A percentile compares a stretch with the other conserved stretches of the same genome.
phyloP scores from a whole-genome alignment of 1,139 yeast species.

The Lodderomyces oxycetoniae region DNA sequence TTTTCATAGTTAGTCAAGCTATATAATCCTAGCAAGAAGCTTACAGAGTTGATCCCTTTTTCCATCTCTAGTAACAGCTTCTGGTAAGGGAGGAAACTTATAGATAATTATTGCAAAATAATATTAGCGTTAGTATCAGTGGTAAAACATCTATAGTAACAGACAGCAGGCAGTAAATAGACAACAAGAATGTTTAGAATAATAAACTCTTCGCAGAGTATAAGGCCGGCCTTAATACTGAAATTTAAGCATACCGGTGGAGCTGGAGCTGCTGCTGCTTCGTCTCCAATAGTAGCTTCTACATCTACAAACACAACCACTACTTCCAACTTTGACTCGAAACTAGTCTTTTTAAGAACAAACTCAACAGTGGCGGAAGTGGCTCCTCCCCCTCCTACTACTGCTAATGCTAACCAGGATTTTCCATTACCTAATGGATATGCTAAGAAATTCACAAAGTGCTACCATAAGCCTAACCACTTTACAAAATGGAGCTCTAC shows the following conservation, averaged over 20 bases:
- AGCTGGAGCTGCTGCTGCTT: constrained; percentile 13
- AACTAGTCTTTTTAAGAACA: constrained; percentile 10
- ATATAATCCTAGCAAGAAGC: no score
- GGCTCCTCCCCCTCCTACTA: no score
- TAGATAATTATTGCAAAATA: no score
- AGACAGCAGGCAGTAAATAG: no score
- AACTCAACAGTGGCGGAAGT: constrained; percentile 11
- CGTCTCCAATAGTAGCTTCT: no score
- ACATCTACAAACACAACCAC: constrained; percentile 5
- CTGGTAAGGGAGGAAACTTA: no score
- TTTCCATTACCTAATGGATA: constrained; percentile 3
- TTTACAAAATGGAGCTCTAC: neutral
- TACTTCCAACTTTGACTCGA: constrained; percentile 2
- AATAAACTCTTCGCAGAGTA: constrained; percentile 34
- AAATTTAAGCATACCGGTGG: constrained; percentile 31
- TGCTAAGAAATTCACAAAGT: constrained; percentile 4
- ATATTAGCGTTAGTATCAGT: no score
- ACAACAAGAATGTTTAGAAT: constrained; percentile 39
- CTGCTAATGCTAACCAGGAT: no score
- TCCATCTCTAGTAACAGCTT: no score
- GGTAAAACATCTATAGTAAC: no score
- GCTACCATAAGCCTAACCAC: constrained; percentile 7
- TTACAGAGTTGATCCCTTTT: no score
- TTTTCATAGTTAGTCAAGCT: no score
- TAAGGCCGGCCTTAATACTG: constrained; percentile 38